Percentiles rank a stretch among this genome's conserved stretches.
Evolutionary conservation across 2,329 filamentous ascomycete species (phyloP).

Genomic region (Graphiopsis chlorocephala): DNA sequence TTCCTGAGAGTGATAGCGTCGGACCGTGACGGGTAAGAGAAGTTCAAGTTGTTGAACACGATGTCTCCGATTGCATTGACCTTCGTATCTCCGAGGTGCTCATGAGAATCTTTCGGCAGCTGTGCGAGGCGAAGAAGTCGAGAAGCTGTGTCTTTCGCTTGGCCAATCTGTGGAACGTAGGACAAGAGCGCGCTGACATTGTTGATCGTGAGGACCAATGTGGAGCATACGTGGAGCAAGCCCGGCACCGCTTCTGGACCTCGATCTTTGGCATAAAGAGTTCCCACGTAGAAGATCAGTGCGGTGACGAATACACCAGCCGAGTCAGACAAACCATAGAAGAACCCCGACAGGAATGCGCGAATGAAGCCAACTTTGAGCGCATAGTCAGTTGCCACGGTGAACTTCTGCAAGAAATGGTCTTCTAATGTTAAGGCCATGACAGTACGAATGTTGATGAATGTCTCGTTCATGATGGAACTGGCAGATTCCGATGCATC

Average conservation of each 20-base stretch:
- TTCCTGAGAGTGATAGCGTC: constrained; percentile 56
- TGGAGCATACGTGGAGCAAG: constrained; percentile 72
- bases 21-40: constrained; percentile 66
- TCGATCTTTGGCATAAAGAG: constrained; percentile 56
- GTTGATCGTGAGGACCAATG: constrained; percentile 79
- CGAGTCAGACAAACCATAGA: constrained; percentile 77
- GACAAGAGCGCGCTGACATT: constrained; percentile 68
- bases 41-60: constrained; percentile 61
- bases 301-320: constrained; percentile 70
- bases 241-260: constrained; percentile 50
- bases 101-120: constrained; percentile 59
- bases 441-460: constrained; percentile 76
- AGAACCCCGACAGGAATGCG: constrained; percentile 63
- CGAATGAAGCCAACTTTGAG: constrained; percentile 63
- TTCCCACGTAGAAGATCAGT: constrained; percentile 80
- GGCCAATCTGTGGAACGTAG: constrained; percentile 76
- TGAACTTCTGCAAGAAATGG: constrained; percentile 67
- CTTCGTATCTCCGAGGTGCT: constrained; percentile 51
- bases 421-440: constrained; percentile 70
- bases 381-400: constrained; percentile 49
- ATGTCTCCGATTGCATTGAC: constrained; percentile 52
- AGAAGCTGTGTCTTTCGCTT: constrained; percentile 68
- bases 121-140: constrained; percentile 68
- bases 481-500: constrained; percentile 59
- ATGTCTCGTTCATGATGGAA: constrained; percentile 68